Conservation (phyloP, 2,329 filamentous ascomycete genomes). For the Chaetomium sp. region DNA sequence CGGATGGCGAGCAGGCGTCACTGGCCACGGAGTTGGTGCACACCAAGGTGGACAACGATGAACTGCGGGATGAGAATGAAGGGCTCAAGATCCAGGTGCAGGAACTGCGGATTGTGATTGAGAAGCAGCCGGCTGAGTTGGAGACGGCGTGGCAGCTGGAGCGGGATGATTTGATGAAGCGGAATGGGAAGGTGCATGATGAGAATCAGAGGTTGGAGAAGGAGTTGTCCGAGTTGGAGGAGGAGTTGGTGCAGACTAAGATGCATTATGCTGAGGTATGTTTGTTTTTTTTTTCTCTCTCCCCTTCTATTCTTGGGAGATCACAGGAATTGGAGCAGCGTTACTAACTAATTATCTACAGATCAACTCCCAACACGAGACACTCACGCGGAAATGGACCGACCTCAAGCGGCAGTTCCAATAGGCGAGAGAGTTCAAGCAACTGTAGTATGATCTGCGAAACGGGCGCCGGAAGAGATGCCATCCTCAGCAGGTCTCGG, state of each 20-base stretch:
- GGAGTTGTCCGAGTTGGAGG: slow-evolving; percentile 85
- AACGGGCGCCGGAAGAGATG: too few relatives aligned
- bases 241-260: slow-evolving; percentile 86
- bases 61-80: slow-evolving; percentile 84
- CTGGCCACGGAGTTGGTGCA: slow-evolving; percentile 87
- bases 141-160: slow-evolving; percentile 75
- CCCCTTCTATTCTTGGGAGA: not conserved
- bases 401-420: slow-evolving; percentile 58
- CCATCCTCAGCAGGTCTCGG: too few relatives aligned
- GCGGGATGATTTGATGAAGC: slow-evolving; percentile 85
- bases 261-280: slow-evolving; percentile 91
- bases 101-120: slow-evolving; percentile 79
- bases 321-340: too few relatives aligned
- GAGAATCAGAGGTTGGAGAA: slow-evolving; percentile 86
- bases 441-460: too few relatives aligned
- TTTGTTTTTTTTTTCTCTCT: slow-evolving; percentile 15
- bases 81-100: slow-evolving; percentile 75
- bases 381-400: slow-evolving; percentile 68
- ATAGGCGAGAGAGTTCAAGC: not conserved
- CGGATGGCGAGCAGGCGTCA: slow-evolving; percentile 83
- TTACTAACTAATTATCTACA: not conserved
- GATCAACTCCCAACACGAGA: slow-evolving; percentile 64
- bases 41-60: slow-evolving; percentile 89
- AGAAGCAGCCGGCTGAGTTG: slow-evolving; percentile 82
- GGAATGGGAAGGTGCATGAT: slow-evolving; percentile 88